Conservation (phyloP, 2,329 filamentous ascomycete genomes). For the Ophiostoma quercus region DNA sequence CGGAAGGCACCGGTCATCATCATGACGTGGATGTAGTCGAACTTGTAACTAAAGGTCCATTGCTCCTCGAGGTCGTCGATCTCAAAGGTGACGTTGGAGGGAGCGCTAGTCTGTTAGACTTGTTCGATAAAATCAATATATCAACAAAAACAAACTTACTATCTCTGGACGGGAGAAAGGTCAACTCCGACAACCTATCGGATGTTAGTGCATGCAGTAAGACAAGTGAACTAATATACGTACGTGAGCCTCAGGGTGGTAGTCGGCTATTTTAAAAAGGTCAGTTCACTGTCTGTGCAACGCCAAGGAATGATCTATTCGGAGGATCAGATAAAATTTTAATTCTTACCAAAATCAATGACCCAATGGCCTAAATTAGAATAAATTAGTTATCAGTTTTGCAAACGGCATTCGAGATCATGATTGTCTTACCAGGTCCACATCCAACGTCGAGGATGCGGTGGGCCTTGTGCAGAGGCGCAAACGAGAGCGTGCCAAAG, state of each 20-base stretch:
- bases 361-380: slow-evolving; percentile 31
- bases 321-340: background rate
- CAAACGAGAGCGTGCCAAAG: slow-evolving; percentile 41
- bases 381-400: background rate
- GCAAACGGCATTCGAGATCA: background rate
- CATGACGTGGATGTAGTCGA: slow-evolving; percentile 31
- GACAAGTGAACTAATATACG: background rate
- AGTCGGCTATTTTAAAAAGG: slow-evolving; percentile 27
- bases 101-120: slow-evolving; percentile 22
- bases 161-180: slow-evolving; percentile 30
- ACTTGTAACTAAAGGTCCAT: slow-evolving; percentile 32
- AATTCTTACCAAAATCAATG: slow-evolving; percentile 31
- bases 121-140: background rate
- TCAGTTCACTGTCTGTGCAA: background rate
- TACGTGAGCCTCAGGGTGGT: slow-evolving; percentile 30
- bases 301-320: background rate
- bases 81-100: slow-evolving; percentile 31
- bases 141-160: slow-evolving; percentile 22
- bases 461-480: slow-evolving; percentile 40
- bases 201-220: background rate
- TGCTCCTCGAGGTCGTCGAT: slow-evolving; percentile 32
- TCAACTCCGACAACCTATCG: slow-evolving; percentile 29
- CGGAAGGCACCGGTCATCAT: slow-evolving; percentile 33
- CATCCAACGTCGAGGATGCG: slow-evolving; percentile 48
- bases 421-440: slow-evolving; percentile 34